These are phyloP conservation scores for Phyllosticta paracitricarpa DNA, from an alignment of 2,329 filamentous ascomycete genomes.

Conservation along the genomic window DNA sequence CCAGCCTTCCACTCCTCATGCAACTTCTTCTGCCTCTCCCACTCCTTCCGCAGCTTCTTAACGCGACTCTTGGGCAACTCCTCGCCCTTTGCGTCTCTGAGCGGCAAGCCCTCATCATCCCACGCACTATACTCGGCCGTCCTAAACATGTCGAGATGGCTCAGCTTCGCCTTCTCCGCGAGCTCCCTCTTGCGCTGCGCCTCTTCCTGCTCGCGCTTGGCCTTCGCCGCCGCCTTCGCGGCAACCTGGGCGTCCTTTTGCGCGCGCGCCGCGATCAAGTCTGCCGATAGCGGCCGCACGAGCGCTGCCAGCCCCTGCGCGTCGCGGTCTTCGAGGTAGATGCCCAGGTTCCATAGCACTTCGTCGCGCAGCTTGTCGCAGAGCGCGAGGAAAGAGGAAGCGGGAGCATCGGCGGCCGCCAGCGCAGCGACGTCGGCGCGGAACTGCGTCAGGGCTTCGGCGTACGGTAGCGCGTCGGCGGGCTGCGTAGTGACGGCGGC, in stretches of 20 bases:
- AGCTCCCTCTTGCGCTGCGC: constrained; percentile 44
- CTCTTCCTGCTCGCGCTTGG: constrained; percentile 50
- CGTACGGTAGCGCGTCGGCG: constrained; percentile 33
- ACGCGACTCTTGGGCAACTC: constrained; percentile 68
- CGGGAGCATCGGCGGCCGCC: constrained; percentile 38
- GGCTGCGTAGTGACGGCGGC: constrained; percentile 18
- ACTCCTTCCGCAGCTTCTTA: constrained; percentile 83
- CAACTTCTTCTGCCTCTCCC: constrained; percentile 80
- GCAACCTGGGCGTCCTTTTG: constrained; percentile 41
- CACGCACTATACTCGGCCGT: constrained; percentile 59
- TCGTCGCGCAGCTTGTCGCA: constrained; percentile 74
- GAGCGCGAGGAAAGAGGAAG: constrained; percentile 63
- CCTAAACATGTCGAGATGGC: constrained; percentile 48
- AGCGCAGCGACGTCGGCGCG: constrained; percentile 54
- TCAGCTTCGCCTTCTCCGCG: constrained; percentile 48
- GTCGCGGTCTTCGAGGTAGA: constrained; percentile 79
- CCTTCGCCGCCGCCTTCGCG: constrained; percentile 35
- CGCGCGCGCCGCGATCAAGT: constrained; percentile 43
- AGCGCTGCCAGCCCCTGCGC: constrained; percentile 54
- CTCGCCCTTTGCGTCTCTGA: constrained; percentile 63
- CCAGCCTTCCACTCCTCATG: constrained; percentile 51
- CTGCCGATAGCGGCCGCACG: constrained; percentile 55
- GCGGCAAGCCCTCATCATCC: constrained; percentile 75
- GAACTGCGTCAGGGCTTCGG: constrained; percentile 38
- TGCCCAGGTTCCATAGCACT: constrained; percentile 69